phyloP scores from a whole-genome alignment of 2,329 filamentous ascomycete genomes.

The Colletotrichum trifolii region DNA sequence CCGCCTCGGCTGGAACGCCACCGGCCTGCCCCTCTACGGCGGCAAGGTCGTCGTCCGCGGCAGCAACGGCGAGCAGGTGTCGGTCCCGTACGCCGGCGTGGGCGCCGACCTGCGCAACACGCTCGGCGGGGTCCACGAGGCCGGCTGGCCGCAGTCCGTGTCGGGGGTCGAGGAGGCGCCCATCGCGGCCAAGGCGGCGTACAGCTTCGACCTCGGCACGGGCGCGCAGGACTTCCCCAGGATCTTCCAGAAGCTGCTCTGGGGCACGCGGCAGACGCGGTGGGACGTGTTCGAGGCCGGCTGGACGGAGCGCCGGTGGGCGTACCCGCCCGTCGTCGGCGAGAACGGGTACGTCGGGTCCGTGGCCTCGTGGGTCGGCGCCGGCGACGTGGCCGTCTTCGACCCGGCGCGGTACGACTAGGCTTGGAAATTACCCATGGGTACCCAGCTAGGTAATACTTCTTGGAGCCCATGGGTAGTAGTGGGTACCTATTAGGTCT shows the following conservation, averaged over 20 bases:
- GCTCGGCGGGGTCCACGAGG: conserved; percentile 32
- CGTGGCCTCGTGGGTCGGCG: conserved; percentile 42
- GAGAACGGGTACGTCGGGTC: conserved; percentile 44
- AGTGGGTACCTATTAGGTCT: too few species aligned
- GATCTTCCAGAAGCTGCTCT: conserved; percentile 38
- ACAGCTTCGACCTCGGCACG: conserved; percentile 36
- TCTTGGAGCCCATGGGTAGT: too few species aligned
- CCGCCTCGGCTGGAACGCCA: conserved; percentile 40
- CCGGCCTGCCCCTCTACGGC: conserved; percentile 47
- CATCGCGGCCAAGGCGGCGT: conserved; percentile 19
- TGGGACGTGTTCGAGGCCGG: conserved; percentile 42
- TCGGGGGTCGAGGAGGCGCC: conserved; percentile 25
- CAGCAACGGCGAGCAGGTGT: conserved; percentile 53
- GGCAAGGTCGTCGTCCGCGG: conserved; percentile 49
- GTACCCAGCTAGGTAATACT: too few species aligned
- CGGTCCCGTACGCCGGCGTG: conserved; percentile 52
- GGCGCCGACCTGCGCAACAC: conserved; percentile 35
- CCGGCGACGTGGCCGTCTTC: conserved; percentile 35
- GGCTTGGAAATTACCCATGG: too few species aligned
- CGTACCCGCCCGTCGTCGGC: conserved; percentile 42
- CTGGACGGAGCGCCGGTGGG: conserved; percentile 43
- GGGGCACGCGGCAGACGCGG: conserved; percentile 40
- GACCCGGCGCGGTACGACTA: conserved; percentile 39
- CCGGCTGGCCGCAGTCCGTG: conserved; percentile 33
- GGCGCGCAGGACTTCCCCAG: conserved; percentile 39